Evolutionary conservation across 129 eudicot genomes (phyloP).

Genomic region (Smallanthus sonchifolius): DNA sequence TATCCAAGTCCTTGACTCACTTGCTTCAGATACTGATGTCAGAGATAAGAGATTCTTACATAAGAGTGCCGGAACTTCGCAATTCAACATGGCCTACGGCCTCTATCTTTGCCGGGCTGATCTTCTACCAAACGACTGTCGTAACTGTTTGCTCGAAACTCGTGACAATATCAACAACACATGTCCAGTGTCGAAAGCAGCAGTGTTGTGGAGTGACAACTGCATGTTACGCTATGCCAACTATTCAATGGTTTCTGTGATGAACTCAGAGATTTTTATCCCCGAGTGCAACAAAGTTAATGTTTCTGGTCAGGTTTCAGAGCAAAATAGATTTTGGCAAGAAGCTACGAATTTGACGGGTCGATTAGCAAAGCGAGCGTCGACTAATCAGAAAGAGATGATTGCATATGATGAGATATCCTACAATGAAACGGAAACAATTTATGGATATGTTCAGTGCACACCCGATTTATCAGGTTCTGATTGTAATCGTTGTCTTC

Average conservation of each 20-base stretch:
- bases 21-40: not conserved
- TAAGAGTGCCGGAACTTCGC: not conserved
- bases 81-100: slow-evolving; percentile 11
- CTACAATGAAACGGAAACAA: not conserved
- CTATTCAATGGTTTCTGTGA: not conserved
- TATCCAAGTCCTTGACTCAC: slow-evolving; percentile 2
- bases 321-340: slow-evolving; percentile 9
- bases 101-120: slow-evolving; percentile 24
- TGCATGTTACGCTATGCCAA: slow-evolving; percentile 25
- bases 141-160: slow-evolving; percentile 13
- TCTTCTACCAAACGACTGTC: slow-evolving; percentile 21
- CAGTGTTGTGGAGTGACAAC: slow-evolving; percentile 13
- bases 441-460: slow-evolving; percentile 22
- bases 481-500: slow-evolving; percentile 13
- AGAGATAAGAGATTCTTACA: not conserved
- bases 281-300: slow-evolving; percentile 9
- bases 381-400: not conserved
- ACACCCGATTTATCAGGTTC: slow-evolving; percentile 2
- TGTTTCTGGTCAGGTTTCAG: not conserved
- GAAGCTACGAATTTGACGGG: not conserved
- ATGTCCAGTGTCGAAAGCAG: slow-evolving; percentile 14
- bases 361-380: not conserved
- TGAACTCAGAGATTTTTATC: not conserved
- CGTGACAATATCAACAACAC: not conserved
- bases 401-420: not conserved